Evolutionary conservation across 768 basidiomycete genomes (phyloP).

Genomic region (Lactarius psammicola): DNA sequence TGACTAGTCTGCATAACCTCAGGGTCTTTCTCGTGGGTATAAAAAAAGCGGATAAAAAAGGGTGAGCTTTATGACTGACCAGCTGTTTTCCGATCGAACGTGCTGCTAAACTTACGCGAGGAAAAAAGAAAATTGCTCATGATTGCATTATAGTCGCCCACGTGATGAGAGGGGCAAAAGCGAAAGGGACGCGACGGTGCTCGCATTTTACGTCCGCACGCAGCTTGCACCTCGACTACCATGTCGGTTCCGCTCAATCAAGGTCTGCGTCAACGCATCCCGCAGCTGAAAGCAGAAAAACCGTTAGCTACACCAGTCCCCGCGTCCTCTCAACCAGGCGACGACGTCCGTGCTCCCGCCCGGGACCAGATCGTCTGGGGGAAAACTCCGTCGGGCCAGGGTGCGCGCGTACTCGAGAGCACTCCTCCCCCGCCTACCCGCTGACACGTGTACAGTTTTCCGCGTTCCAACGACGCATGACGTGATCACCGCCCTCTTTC

Average conservation of each 20-base stretch:
- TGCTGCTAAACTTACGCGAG: too few species aligned
- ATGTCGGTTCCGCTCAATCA: slow-evolving; percentile 11
- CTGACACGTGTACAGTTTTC: slow-evolving; percentile 60
- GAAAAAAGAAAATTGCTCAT: too few species aligned
- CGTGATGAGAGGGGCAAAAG: slow-evolving; percentile 9
- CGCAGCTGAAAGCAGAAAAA: too few species aligned
- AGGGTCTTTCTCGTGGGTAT: not conserved
- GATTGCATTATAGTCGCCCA: too few species aligned
- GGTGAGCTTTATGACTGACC: not conserved
- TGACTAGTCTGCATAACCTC: not conserved
- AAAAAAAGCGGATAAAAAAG: too few species aligned
- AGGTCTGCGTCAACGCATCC: slow-evolving; percentile 20
- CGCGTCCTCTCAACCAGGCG: not conserved
- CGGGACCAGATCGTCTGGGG: slow-evolving; percentile 71
- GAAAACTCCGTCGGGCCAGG: slow-evolving; percentile 78
- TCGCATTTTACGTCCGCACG: slow-evolving; percentile 16
- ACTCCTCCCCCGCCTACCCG: not conserved
- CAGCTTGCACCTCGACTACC: slow-evolving; percentile 12
- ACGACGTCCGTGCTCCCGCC: not conserved
- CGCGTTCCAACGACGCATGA: slow-evolving; percentile 90
- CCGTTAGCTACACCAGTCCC: not conserved
- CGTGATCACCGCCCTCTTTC: slow-evolving; percentile 79
- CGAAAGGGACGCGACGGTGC: not conserved
- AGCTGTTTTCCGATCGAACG: too few species aligned
- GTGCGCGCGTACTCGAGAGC: slow-evolving; percentile 40